Base-by-base conservation (phyloP, 345 rosid genomes). In the Durio zibethinus region DNA sequence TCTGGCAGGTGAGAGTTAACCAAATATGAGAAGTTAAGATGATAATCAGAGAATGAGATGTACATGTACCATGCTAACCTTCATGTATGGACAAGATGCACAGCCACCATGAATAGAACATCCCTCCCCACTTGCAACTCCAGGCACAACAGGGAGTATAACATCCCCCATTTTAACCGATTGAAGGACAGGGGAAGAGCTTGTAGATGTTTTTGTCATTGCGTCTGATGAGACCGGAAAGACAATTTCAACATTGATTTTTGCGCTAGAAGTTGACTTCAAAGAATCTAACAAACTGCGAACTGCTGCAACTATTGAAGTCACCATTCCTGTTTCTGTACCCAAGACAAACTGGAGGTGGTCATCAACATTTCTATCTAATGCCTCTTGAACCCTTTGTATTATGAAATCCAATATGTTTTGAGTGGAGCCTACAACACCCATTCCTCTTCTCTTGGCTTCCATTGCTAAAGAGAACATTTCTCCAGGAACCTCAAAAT, bases 31-130 rank as follows among this genome's bases (percentile, higher is more conserved):
- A 76, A 71, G n/a, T 76, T 69, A 63, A 21, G 45, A 75, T 62
- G 14, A 33, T 35, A 64, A 21, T 18, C 6, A 57, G 74, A 40
- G 38, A 54, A 53, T 10, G 16, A 33, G 59, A 25, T 21, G 16
- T 7, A n/a, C 23, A 40, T n/a, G 16, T 50, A 29, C 23, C 23
- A 10, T 5, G 72, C 85, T 75, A 31, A 93, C 99, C 98, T 96
- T 96, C 98, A 93, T 93, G 69, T 92, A 96, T 1, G 99, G 99
- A 79, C 99, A 96, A 48, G 99, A 96, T 27, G 99, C 99, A 81
- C 99, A 93, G 33, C 98, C 97, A 3, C 99, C 99, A 56, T 96
- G 94, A 53, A 93, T 85, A 43, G 97, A 96, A 78, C 98, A 91
- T 45, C 98, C 99, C 83, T 96, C 99, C 27, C 99, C 99, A 31